Evolutionary conservation across 805 yeast genomes (phyloP).

Genomic region (Cephaloascus albidus): DNA sequence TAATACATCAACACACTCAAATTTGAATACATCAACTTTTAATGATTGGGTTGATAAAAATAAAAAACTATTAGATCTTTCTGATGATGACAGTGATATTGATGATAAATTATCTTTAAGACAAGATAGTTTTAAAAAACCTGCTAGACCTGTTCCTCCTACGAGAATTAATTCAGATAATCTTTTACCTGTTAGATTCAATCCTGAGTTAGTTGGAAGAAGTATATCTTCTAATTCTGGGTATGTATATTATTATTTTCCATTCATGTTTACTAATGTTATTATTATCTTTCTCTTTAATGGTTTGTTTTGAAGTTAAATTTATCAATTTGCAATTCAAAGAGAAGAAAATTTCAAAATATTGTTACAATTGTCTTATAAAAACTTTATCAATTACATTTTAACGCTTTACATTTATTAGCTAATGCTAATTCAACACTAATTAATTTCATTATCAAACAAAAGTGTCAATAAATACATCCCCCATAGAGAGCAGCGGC

Average conservation of each 20-base stretch:
- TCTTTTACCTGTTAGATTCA: not conserved
- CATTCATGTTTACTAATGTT: not conserved
- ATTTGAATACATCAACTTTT: slow-evolving; percentile 16
- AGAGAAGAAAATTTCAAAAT: too few relatives aligned
- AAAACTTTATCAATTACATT: too few relatives aligned
- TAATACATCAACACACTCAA: slow-evolving; percentile 5
- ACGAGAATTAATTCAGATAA: slow-evolving; percentile 3
- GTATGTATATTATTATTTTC: not conserved
- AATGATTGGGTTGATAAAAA: slow-evolving; percentile 51
- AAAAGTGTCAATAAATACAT: too few relatives aligned
- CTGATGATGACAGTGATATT: slow-evolving; percentile 33
- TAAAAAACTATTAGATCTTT: slow-evolving; percentile 26
- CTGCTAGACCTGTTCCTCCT: slow-evolving; percentile 10
- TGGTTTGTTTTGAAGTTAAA: too few relatives aligned
- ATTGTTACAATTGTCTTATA: too few relatives aligned
- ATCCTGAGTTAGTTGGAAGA: slow-evolving; percentile 1
- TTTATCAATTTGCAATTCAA: too few relatives aligned
- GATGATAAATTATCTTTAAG: slow-evolving; percentile 9
- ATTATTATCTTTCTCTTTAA: too few relatives aligned
- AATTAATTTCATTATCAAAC: too few relatives aligned
- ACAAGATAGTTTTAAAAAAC: slow-evolving; percentile 10
- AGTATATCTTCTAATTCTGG: slow-evolving; percentile 2
- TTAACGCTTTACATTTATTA: too few relatives aligned
- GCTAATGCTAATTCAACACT: too few relatives aligned
- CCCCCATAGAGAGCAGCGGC: too few relatives aligned